Conservation (phyloP, 2,329 filamentous ascomycete genomes). For the Neopestalotiopsis sp. region DNA sequence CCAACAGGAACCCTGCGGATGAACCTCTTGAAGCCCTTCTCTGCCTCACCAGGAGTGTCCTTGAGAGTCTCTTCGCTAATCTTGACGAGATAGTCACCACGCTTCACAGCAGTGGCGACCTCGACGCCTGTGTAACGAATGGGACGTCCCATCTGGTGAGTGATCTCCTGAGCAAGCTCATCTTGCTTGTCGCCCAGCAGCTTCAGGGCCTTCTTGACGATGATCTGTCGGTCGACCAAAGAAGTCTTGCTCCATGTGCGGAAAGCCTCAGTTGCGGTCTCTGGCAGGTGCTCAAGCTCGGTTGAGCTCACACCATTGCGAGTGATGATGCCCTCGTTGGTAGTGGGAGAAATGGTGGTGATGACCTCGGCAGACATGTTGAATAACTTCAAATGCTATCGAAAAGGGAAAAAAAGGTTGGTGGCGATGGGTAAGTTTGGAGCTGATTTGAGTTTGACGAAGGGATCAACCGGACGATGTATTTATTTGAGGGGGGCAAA, state of each 20-base stretch:
- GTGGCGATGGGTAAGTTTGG: neutral
- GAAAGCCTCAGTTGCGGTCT: conserved; percentile 77
- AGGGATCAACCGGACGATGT: no score
- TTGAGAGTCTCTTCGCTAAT: conserved; percentile 80
- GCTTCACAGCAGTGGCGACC: conserved; percentile 82
- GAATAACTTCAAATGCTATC: neutral
- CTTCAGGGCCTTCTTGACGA: conserved; percentile 80
- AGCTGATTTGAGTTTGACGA: neutral
- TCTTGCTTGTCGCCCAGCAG: conserved; percentile 74
- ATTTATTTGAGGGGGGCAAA: neutral
- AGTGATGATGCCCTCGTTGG: conserved; percentile 82
- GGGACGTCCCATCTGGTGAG: conserved; percentile 93
- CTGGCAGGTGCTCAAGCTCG: conserved; percentile 75
- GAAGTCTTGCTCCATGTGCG: conserved; percentile 76
- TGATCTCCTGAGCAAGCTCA: conserved; percentile 83
- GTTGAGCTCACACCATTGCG: conserved; percentile 74
- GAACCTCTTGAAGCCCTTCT: conserved; percentile 89
- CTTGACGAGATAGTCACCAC: conserved; percentile 84
- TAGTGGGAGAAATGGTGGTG: conserved; percentile 87
- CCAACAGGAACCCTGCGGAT: conserved; percentile 89
- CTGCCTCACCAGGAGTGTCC: conserved; percentile 81
- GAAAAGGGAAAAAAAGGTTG: neutral
- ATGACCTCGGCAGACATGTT: conserved; percentile 69
- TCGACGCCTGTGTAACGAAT: conserved; percentile 87
- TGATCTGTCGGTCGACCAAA: conserved; percentile 76